Percentiles rank a stretch among this genome's conserved stretches.
Evolutionary conservation across 2,329 filamentous ascomycete genomes (phyloP).

Genomic region (Fusarium sterilihyphosum): DNA sequence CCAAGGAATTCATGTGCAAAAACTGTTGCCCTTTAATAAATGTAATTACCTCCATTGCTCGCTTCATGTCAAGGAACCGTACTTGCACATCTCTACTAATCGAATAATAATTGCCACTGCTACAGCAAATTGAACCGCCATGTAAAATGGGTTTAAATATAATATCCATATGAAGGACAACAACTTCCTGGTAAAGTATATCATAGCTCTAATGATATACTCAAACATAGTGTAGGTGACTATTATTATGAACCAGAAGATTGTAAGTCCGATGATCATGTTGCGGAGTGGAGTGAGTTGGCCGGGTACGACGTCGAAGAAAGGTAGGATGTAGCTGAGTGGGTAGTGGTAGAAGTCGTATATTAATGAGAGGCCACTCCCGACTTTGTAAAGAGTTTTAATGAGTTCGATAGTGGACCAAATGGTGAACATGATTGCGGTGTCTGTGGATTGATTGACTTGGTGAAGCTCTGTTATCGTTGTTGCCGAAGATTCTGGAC

Average conservation of each 20-base stretch:
- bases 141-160: background rate
- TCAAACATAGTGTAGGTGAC: rapidly evolving
- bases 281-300: background rate
- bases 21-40: rapidly evolving
- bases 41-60: too few relatives aligned
- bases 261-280: background rate
- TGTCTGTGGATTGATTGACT: rapidly evolving
- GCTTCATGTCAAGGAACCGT: background rate
- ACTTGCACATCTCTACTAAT: background rate
- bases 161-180: background rate
- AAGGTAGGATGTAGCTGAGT: background rate
- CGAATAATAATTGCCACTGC: background rate
- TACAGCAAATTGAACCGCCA: background rate
- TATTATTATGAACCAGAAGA: background rate
- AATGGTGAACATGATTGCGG: background rate
- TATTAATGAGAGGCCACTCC: rapidly evolving
- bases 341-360: background rate
- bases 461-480: background rate
- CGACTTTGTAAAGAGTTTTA: background rate
- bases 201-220: rapidly evolving
- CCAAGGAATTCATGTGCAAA: too few relatives aligned
- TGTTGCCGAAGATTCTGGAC: rapidly evolving
- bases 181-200: background rate
- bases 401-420: rapidly evolving
- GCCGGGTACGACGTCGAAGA: background rate